Percentiles rank a stretch among this genome's conserved stretches.
Evolutionary conservation across 208 protist genomes (phyloP).

Genomic region (Phytomonas sp.): DNA sequence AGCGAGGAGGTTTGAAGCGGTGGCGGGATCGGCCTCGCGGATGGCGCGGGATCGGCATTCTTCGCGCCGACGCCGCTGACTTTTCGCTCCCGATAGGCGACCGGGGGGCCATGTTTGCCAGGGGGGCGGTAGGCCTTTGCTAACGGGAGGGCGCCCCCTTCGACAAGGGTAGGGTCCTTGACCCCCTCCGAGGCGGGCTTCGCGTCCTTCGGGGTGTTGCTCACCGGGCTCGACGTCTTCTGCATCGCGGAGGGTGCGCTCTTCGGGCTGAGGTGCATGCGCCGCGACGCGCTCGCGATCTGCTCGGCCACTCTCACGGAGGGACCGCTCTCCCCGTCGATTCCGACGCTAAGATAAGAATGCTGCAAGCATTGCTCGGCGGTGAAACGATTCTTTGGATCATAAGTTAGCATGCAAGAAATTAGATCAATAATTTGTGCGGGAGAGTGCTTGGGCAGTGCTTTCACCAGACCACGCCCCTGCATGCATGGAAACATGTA

Average conservation of each 20-base stretch:
- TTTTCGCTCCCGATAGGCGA: too few relatives aligned
- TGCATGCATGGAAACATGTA: conserved; percentile 66
- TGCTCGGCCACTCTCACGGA: conserved; percentile 34
- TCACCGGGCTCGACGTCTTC: neutral
- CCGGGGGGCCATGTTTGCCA: too few relatives aligned
- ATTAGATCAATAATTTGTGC: conserved; percentile 89
- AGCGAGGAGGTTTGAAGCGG: neutral
- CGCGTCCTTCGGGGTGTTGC: neutral
- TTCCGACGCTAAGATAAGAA: conserved; percentile 78
- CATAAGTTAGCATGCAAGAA: conserved; percentile 90
- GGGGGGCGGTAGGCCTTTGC: neutral
- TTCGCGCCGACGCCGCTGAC: conserved; percentile 1
- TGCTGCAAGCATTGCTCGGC: conserved; percentile 92
- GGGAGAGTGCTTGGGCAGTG: conserved; percentile 72
- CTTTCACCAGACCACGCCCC: conserved; percentile 51
- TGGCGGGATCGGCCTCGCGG: too few relatives aligned
- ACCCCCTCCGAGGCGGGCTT: conserved; percentile 7
- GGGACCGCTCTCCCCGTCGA: conserved; percentile 45
- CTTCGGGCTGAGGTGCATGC: conserved; percentile 31
- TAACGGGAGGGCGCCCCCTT: neutral
- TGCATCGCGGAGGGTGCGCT: conserved; percentile 38
- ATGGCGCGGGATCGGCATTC: neutral
- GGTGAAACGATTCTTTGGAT: conserved; percentile 92
- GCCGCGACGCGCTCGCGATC: conserved; percentile 37
- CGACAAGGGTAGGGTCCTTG: conserved; percentile 2